phyloP scores from a whole-genome alignment of 345 rosid species.

The Balakata baccata region DNA sequence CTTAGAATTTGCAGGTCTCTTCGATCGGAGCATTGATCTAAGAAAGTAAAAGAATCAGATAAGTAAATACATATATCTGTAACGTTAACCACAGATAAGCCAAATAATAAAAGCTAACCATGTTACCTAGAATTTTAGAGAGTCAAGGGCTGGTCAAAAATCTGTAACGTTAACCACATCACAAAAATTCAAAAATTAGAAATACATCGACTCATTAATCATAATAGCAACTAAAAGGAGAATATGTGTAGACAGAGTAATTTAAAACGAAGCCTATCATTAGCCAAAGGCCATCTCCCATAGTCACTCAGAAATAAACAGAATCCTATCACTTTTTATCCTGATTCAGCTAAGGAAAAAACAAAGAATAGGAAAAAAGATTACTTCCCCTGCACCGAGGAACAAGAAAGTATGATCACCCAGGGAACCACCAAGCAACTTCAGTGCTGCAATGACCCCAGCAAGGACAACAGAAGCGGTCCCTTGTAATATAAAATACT shows the following conservation, averaged over 20 bases:
- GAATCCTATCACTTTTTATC: not conserved
- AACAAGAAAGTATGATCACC: constrained; percentile 80
- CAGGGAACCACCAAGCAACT: constrained; percentile 58
- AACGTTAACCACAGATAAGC: not conserved
- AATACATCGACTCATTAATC: not conserved
- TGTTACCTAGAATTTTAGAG: not conserved
- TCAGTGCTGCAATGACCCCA: constrained; percentile 73
- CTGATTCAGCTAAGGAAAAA: not conserved
- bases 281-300: not conserved
- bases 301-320: not conserved
- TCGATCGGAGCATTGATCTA: constrained; percentile 59
- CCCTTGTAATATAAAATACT: constrained; percentile 54
- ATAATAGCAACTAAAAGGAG: not conserved
- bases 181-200: not conserved
- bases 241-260: not conserved
- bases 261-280: not conserved
- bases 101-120: not conserved
- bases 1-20: constrained; percentile 86
- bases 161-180: not conserved
- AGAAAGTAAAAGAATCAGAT: not conserved
- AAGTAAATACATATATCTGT: not conserved
- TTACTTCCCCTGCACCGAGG: constrained; percentile 97
- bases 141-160: not conserved
- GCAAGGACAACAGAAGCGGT: constrained; percentile 93
- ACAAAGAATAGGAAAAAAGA: constrained; percentile 15